phyloP scores from a whole-genome alignment of 202 grass and related monocot species.

The Hordeum pubiflorum region DNA sequence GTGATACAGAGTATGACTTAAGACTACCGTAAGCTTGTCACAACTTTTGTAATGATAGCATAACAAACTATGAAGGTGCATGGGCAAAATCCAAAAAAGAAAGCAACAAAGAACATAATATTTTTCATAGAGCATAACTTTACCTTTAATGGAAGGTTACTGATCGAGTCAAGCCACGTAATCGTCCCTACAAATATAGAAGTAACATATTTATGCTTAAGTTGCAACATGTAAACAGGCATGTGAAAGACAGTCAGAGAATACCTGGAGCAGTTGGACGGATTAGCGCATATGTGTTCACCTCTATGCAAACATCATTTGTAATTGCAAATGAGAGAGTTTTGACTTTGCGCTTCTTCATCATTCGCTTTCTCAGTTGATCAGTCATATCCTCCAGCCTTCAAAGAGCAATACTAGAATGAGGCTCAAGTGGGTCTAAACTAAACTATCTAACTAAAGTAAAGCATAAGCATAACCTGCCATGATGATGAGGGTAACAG shows the following conservation, averaged over 20 bases:
- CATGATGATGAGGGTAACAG: background rate
- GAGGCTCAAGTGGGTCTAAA: background rate
- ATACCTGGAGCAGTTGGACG: constrained; percentile 73
- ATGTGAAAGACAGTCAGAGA: constrained; percentile 14
- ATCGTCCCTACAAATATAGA: constrained; percentile 50
- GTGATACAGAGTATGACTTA: background rate
- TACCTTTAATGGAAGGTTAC: constrained; percentile 94
- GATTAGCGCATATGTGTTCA: constrained; percentile 81
- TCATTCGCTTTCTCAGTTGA: constrained; percentile 88
- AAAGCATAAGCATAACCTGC: background rate
- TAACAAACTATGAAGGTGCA: background rate
- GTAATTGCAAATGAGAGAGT: constrained; percentile 79
- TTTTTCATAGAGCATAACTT: constrained; percentile 4
- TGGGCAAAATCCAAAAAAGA: background rate
- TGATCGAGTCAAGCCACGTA: constrained; percentile 89
- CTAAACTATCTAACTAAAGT: background rate
- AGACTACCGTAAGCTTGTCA: background rate
- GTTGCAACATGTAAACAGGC: background rate
- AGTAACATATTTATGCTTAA: constrained; percentile 5
- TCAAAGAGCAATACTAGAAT: constrained; percentile 32
- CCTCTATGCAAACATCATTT: constrained; percentile 80
- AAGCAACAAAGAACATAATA: background rate
- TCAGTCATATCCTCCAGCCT: constrained; percentile 82
- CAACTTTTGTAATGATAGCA: background rate
- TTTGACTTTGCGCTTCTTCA: constrained; percentile 90